These are phyloP conservation scores for Eucalyptus guilfoylei DNA, from an alignment of 345 rosid genomes.

Conservation along the genomic window DNA sequence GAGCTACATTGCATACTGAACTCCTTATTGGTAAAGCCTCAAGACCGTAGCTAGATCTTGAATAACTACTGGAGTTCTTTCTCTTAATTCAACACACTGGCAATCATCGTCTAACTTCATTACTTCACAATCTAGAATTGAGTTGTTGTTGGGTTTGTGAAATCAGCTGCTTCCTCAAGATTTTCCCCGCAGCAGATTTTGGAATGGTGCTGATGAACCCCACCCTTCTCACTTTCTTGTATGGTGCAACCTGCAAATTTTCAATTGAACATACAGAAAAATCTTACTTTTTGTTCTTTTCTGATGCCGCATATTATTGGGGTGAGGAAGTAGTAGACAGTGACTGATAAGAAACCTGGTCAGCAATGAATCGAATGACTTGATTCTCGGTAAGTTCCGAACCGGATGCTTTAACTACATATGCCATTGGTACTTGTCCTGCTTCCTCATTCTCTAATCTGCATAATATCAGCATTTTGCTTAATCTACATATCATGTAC, in stretches of 20 bases:
- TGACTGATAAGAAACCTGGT: slow-evolving; percentile 20
- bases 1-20: background rate
- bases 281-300: background rate
- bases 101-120: background rate
- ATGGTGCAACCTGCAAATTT: slow-evolving; percentile 47
- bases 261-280: background rate
- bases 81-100: background rate
- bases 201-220: slow-evolving; percentile 36
- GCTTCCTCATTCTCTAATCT: slow-evolving; percentile 55
- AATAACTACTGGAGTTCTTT: background rate
- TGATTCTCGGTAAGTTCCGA: slow-evolving; percentile 33
- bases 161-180: slow-evolving; percentile 42
- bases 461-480: background rate
- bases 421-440: slow-evolving; percentile 64
- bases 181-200: slow-evolving; percentile 56
- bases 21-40: background rate
- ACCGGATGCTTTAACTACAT: slow-evolving; percentile 33
- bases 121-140: slow-evolving; percentile 15
- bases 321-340: background rate
- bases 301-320: background rate
- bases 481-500: background rate
- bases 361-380: slow-evolving; percentile 44
- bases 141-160: slow-evolving; percentile 15
- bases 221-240: slow-evolving; percentile 56
- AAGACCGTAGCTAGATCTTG: background rate